phyloP scores from a whole-genome alignment of 306 rosid species.

The Nissolia schottii region DNA sequence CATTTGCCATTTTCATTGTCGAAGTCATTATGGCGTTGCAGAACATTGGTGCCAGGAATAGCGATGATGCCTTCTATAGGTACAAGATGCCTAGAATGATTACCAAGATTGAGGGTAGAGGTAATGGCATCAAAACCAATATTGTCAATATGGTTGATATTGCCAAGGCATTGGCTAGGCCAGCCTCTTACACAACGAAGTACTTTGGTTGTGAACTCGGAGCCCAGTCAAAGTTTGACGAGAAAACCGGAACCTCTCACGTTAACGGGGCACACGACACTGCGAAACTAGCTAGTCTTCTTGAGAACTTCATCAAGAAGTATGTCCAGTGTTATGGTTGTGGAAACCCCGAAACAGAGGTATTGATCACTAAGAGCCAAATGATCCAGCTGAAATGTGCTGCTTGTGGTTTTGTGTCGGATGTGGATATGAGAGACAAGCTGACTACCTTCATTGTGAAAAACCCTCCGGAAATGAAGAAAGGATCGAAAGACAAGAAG shows the following conservation, averaged over 20 bases:
- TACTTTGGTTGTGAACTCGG: slow-evolving; percentile 89
- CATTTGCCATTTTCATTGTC: background rate
- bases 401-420: slow-evolving; percentile 75
- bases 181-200: slow-evolving; percentile 46
- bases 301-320: slow-evolving; percentile 78
- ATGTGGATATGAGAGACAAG: slow-evolving; percentile 84
- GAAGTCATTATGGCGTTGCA: slow-evolving; percentile 32
- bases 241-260: slow-evolving; percentile 64
- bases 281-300: slow-evolving; percentile 70
- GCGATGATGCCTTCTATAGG: slow-evolving; percentile 46
- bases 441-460: slow-evolving; percentile 70
- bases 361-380: slow-evolving; percentile 60
- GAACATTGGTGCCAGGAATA: slow-evolving; percentile 45
- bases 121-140: slow-evolving; percentile 48
- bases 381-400: slow-evolving; percentile 78
- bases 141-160: slow-evolving; percentile 47
- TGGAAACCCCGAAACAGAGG: slow-evolving; percentile 80
- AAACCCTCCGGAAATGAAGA: slow-evolving; percentile 75
- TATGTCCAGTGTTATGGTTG: slow-evolving; percentile 80
- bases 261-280: slow-evolving; percentile 81
- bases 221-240: slow-evolving; percentile 80
- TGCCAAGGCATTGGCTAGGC: slow-evolving; percentile 47
- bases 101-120: slow-evolving; percentile 47
- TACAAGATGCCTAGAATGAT: slow-evolving; percentile 49
- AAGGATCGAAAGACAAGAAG: slow-evolving; percentile 72